Evolutionary conservation across 768 basidiomycete species (phyloP).

Genomic region (Nevesoporus exiguus): DNA sequence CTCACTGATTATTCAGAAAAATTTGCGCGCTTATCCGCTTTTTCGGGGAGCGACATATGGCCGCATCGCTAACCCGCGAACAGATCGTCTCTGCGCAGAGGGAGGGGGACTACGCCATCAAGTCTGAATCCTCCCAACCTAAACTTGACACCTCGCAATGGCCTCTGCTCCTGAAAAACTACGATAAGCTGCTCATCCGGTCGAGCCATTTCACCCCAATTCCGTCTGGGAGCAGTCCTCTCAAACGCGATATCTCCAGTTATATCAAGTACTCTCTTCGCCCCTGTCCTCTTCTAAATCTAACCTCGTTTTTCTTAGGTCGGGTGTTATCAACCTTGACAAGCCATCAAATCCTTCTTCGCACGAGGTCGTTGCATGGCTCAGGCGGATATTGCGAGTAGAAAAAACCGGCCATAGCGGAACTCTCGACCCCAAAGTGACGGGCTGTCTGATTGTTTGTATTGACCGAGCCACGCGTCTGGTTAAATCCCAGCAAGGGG

Average conservation of each 20-base stretch:
- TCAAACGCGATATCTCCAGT: conserved; percentile 88
- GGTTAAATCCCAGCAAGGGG: conserved; percentile 98
- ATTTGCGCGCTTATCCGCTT: no score
- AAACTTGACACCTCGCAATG: conserved; percentile 93
- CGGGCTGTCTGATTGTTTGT: conserved; percentile 97
- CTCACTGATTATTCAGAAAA: no score
- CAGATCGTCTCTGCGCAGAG: conserved; percentile 74
- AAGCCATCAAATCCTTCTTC: conserved; percentile 99
- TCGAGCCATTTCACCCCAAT: conserved; percentile 98
- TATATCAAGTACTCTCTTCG: conserved; percentile 76
- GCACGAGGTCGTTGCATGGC: conserved; percentile 99
- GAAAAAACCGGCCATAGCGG: conserved; percentile 99
- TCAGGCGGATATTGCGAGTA: conserved; percentile 91
- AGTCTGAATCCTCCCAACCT: conserved; percentile 70
- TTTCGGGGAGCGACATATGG: no score
- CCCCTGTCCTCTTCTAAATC: background rate
- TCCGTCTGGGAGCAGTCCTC: conserved; percentile 86
- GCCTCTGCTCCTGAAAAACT: conserved; percentile 98
- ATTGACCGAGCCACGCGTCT: conserved; percentile 97
- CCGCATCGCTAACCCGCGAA: conserved; percentile 48
- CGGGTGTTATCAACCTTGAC: conserved; percentile 98
- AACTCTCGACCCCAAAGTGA: conserved; percentile 98
- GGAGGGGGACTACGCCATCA: conserved; percentile 75
- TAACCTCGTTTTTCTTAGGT: conserved; percentile 44
- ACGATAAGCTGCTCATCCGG: conserved; percentile 92